Percentiles rank a stretch among this genome's conserved stretches.
Evolutionary conservation across 192 early-diverging fungal genomes (phyloP).

Genomic region (Podila clonocystis): DNA sequence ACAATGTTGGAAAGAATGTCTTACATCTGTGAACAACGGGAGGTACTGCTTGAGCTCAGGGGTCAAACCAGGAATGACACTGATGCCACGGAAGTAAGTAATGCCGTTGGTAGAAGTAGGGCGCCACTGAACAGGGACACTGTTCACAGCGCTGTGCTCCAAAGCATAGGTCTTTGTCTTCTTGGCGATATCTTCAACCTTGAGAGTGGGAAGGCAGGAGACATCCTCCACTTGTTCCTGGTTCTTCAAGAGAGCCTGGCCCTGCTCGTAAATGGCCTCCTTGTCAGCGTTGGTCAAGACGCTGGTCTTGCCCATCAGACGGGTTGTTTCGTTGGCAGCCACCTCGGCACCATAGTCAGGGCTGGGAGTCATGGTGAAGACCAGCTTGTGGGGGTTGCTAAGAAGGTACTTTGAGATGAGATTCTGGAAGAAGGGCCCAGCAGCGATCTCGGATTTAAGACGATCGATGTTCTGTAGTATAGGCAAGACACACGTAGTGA

Average conservation of each 20-base stretch:
- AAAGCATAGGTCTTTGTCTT: slow-evolving; percentile 69
- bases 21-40: slow-evolving; percentile 81
- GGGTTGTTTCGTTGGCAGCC: slow-evolving; percentile 68
- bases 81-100: slow-evolving; percentile 85
- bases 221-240: slow-evolving; percentile 85
- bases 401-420: slow-evolving; percentile 83
- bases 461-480: slow-evolving; percentile 69
- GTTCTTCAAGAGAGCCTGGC: slow-evolving; percentile 68
- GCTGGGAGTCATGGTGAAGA: slow-evolving; percentile 86
- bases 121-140: slow-evolving; percentile 77
- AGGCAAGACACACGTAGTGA: too few relatives aligned
- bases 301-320: slow-evolving; percentile 70
- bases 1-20: neutral
- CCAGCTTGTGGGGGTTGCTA: slow-evolving; percentile 80
- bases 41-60: slow-evolving; percentile 75
- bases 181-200: slow-evolving; percentile 78
- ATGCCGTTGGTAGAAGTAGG: slow-evolving; percentile 89
- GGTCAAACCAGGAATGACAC: slow-evolving; percentile 69
- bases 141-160: slow-evolving; percentile 56
- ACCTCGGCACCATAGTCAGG: slow-evolving; percentile 68
- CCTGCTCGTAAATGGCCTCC: slow-evolving; percentile 69
- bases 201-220: slow-evolving; percentile 83
- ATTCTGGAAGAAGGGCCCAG: slow-evolving; percentile 77
- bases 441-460: slow-evolving; percentile 67
- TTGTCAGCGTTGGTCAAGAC: slow-evolving; percentile 71